phyloP scores from a whole-genome alignment of 257 asterid species.

The Haberlea rhodopensis region DNA sequence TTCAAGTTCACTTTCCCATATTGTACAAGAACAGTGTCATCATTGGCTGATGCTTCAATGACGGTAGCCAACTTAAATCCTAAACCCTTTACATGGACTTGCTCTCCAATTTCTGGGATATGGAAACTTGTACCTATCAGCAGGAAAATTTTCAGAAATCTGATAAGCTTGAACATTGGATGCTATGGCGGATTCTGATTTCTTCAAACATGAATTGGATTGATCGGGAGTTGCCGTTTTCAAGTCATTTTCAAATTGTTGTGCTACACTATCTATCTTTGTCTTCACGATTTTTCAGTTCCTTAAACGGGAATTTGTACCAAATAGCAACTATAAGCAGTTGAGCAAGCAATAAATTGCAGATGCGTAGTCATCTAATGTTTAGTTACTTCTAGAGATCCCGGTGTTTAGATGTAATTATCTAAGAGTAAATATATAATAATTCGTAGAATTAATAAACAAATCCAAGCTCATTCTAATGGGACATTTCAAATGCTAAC shows the following conservation, averaged over 20 bases:
- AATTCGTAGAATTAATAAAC: background rate
- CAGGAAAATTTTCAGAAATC: conserved; percentile 37
- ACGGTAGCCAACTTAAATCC: conserved; percentile 81
- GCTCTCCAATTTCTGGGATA: conserved; percentile 66
- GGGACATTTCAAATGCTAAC: background rate
- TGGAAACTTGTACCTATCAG: conserved; percentile 34
- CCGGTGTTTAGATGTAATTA: background rate
- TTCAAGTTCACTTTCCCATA: conserved; percentile 77
- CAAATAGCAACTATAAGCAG: background rate
- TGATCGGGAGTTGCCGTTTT: conserved; percentile 36
- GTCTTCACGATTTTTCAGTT: conserved; percentile 50
- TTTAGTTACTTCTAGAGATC: conserved; percentile 10
- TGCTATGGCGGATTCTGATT: conserved; percentile 64
- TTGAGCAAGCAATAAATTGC: too few relatives aligned
- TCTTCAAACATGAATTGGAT: conserved; percentile 53
- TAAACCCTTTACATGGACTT: conserved; percentile 56
- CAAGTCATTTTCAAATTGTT: conserved; percentile 67
- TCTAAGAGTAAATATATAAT: background rate
- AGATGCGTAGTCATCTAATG: background rate
- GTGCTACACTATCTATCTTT: conserved; percentile 53
- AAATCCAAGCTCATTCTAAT: conserved; percentile 6
- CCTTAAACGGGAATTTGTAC: conserved; percentile 15
- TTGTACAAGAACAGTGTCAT: conserved; percentile 71
- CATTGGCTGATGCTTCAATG: conserved; percentile 73
- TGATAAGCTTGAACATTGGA: conserved; percentile 59